Conservation (phyloP, 2,329 filamentous ascomycete species). For the Ophiostoma pallidulum region DNA sequence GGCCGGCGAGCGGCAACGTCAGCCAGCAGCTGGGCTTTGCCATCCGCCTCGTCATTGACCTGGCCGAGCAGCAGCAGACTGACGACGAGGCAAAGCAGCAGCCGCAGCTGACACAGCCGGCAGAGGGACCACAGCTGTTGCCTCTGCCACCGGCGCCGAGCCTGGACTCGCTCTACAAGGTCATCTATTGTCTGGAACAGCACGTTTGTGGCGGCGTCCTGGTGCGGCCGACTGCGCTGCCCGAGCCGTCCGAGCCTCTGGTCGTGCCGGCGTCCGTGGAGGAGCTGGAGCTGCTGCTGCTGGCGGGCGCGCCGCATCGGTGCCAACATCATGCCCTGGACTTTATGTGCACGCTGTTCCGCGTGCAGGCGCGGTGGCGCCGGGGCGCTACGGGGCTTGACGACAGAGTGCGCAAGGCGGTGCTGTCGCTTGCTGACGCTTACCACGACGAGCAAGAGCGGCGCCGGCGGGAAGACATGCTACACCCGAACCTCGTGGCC, state of each 20-base stretch:
- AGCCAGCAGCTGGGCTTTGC: slow-evolving; percentile 8
- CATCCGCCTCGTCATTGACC: slow-evolving; percentile 6
- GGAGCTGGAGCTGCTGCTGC: not conserved
- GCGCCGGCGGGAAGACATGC: not conserved
- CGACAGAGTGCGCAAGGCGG: not conserved
- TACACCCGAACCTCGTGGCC: not conserved
- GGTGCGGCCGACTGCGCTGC: slow-evolving; percentile 3
- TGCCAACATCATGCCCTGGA: too few species aligned
- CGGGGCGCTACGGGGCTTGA: not conserved
- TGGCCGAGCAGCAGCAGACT: not conserved
- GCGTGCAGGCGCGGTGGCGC: slow-evolving; percentile 2
- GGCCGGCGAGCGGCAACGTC: slow-evolving; percentile 4
- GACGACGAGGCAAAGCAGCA: not conserved
- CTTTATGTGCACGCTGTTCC: slow-evolving; percentile 1
- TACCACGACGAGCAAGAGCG: not conserved
- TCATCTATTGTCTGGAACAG: slow-evolving; percentile 9
- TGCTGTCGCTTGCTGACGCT: not conserved
- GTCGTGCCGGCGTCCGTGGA: not conserved
- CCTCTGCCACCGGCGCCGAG: too few species aligned
- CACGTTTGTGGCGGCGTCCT: slow-evolving; percentile 7
- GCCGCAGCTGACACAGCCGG: not conserved
- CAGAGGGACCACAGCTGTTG: too few species aligned
- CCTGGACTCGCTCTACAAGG: not conserved
- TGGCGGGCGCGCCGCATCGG: too few species aligned
- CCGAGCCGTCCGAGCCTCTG: slow-evolving; percentile 1